These are phyloP conservation scores for Leucosporidium creatinivorum DNA, from an alignment of 768 basidiomycete species.

Conservation along the genomic window DNA sequence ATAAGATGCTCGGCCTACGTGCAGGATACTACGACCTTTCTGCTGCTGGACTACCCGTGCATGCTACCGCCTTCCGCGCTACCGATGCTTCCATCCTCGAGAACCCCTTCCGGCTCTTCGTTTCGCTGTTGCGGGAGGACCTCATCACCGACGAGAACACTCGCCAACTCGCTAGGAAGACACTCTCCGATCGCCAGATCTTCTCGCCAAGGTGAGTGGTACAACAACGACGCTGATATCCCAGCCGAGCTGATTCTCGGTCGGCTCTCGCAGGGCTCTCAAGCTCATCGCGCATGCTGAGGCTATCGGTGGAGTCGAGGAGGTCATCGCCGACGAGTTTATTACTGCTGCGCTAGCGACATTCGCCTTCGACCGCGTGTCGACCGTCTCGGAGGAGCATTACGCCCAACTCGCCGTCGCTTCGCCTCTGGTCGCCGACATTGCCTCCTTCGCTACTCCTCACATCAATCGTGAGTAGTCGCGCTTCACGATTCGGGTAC, in stretches of 20 bases:
- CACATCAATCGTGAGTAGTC: constrained; percentile 34
- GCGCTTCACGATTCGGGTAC: not conserved
- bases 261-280: constrained; percentile 2
- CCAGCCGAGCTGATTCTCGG: no score
- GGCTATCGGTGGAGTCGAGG: constrained; percentile 29
- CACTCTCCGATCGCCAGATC: constrained; percentile 34
- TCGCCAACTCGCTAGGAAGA: constrained; percentile 26
- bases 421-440: constrained; percentile 38
- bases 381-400: constrained; percentile 30
- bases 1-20: no score
- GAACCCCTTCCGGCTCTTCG: constrained; percentile 40
- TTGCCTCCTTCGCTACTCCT: constrained; percentile 35
- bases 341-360: constrained; percentile 36
- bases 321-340: constrained; percentile 24
- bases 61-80: constrained; percentile 40
- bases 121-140: constrained; percentile 37
- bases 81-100: constrained; percentile 27
- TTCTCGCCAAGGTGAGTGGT: constrained; percentile 20
- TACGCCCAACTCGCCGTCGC: constrained; percentile 33
- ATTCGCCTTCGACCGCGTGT: constrained; percentile 38
- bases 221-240: not conserved
- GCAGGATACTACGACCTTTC: constrained; percentile 39
- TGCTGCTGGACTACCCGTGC: constrained; percentile 38
- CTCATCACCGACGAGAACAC: constrained; percentile 33
- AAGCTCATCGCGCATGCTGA: constrained; percentile 33